Evolutionary conservation across 805 yeast species (phyloP).

Genomic region (Nakazawaea ambrosiae): DNA sequence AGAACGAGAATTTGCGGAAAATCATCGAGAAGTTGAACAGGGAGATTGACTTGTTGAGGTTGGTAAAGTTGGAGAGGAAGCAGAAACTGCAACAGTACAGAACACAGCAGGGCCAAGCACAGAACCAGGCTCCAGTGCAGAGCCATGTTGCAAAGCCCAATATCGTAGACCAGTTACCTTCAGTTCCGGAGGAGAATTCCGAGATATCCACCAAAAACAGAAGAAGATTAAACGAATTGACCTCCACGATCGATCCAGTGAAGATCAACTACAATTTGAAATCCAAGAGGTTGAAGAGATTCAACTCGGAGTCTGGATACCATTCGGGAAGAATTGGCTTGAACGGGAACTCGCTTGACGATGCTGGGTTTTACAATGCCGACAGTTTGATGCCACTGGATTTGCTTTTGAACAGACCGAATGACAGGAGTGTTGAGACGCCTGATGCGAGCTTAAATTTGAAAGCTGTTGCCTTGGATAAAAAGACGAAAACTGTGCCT

Average conservation of each 20-base stretch:
- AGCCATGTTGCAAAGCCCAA: background rate
- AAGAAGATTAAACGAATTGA: conserved; percentile 3
- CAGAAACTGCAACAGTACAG: conserved; percentile 27
- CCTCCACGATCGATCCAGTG: conserved; percentile 21
- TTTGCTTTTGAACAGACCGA: background rate
- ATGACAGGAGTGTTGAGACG: background rate
- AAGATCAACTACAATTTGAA: conserved; percentile 24
- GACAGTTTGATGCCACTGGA: conserved; percentile 8
- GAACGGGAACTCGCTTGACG: conserved; percentile 8
- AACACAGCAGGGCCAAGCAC: conserved; percentile 8
- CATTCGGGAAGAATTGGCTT: conserved; percentile 2
- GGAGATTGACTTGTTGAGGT: conserved; percentile 28
- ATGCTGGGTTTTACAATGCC: conserved; percentile 9
- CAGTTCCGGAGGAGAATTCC: background rate
- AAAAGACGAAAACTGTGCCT: background rate
- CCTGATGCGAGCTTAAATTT: background rate
- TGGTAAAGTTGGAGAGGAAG: conserved; percentile 17
- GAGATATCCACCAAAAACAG: background rate
- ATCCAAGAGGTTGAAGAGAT: conserved; percentile 20
- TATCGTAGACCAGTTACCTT: background rate
- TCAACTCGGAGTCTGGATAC: conserved; percentile 10
- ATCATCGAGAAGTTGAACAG: conserved; percentile 31
- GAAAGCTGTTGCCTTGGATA: background rate
- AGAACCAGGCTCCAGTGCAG: background rate
- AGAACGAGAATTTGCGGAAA: conserved; percentile 35